These are phyloP conservation scores for Begonia fuchsioides DNA, from an alignment of 306 rosid species.

Conservation along the genomic window DNA sequence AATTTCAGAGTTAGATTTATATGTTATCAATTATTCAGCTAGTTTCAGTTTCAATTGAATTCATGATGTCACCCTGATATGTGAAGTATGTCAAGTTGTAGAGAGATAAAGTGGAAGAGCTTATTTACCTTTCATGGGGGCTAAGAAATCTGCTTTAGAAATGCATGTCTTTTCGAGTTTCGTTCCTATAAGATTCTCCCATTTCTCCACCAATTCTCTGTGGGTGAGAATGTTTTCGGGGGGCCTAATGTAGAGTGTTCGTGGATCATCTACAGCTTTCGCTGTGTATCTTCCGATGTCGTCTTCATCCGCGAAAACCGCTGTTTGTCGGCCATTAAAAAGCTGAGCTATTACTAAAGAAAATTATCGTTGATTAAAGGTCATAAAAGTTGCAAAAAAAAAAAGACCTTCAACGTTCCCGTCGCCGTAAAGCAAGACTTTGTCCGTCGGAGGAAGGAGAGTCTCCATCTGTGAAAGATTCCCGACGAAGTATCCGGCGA, in stretches of 20 bases:
- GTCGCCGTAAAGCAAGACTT: constrained; percentile 49
- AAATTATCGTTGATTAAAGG: too few relatives aligned
- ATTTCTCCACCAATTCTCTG: constrained; percentile 38
- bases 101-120: background rate
- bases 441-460: constrained; percentile 53
- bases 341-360: too few relatives aligned
- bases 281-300: constrained; percentile 56
- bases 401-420: constrained; percentile 58
- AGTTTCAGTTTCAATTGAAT: too few relatives aligned
- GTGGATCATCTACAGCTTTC: constrained; percentile 59
- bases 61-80: too few relatives aligned
- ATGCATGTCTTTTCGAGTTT: constrained; percentile 28
- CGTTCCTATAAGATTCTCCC: constrained; percentile 60
- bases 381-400: too few relatives aligned
- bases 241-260: constrained; percentile 65
- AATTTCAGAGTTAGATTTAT: too few relatives aligned
- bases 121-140: constrained; percentile 41
- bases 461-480: constrained; percentile 62
- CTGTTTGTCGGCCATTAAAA: constrained; percentile 11
- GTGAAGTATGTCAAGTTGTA: too few relatives aligned
- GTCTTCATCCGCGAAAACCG: constrained; percentile 45
- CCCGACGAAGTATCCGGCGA: constrained; percentile 62
- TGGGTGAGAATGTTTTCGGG: constrained; percentile 59
- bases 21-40: too few relatives aligned
- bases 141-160: constrained; percentile 41